These are phyloP conservation scores for Claviceps sp. DNA, from an alignment of 2,329 filamentous ascomycete genomes.

Conservation along the genomic window DNA sequence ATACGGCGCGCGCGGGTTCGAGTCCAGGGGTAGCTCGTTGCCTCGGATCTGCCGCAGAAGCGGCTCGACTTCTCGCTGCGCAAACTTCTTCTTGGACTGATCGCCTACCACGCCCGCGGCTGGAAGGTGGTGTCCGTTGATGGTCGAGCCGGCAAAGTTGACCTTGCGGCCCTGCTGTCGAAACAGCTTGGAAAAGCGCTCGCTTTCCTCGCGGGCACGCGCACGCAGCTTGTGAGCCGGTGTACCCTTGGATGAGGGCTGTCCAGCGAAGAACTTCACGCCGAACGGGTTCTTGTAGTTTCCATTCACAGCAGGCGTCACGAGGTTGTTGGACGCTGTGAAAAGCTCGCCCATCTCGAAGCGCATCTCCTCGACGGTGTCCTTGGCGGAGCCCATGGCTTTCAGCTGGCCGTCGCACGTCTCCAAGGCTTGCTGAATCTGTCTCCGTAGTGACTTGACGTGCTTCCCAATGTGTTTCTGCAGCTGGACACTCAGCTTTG, in stretches of 20 bases:
- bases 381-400: slow-evolving; percentile 35
- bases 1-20: slow-evolving; percentile 38
- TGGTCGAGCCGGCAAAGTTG: slow-evolving; percentile 21
- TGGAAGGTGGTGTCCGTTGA: slow-evolving; percentile 12
- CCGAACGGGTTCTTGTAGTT: slow-evolving; percentile 42
- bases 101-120: slow-evolving; percentile 19
- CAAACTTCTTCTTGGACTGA: slow-evolving; percentile 33
- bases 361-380: slow-evolving; percentile 39
- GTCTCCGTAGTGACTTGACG: slow-evolving; percentile 34
- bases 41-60: slow-evolving; percentile 36
- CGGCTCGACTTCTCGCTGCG: slow-evolving; percentile 32
- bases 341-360: slow-evolving; percentile 40
- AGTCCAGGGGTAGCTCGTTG: slow-evolving; percentile 38
- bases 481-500: slow-evolving; percentile 35
- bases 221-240: slow-evolving; percentile 38
- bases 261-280: slow-evolving; percentile 36
- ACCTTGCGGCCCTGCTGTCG: slow-evolving; percentile 36
- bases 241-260: slow-evolving; percentile 34
- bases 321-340: slow-evolving; percentile 37
- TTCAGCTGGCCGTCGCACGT: slow-evolving; percentile 35
- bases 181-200: slow-evolving; percentile 34
- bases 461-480: slow-evolving; percentile 39
- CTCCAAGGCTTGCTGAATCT: slow-evolving; percentile 36
- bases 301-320: slow-evolving; percentile 38
- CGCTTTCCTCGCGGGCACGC: slow-evolving; percentile 37